phyloP scores from a whole-genome alignment of 768 basidiomycete species.

The Exidia glandulosa region DNA sequence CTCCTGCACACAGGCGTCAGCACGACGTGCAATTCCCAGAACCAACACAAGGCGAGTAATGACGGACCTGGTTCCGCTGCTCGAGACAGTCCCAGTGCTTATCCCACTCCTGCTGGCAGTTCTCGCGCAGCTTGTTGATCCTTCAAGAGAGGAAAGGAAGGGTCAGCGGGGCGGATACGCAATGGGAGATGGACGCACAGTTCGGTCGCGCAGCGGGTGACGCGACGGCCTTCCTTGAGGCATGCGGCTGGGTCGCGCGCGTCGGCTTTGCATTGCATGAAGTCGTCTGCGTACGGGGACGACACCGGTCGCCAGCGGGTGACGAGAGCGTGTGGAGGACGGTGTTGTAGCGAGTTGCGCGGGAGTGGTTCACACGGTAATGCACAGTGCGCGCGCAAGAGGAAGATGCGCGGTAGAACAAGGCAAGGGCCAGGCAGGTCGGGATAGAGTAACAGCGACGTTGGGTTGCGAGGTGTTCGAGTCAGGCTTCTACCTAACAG shows the following conservation, averaged over 20 bases:
- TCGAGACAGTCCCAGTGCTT: conserved; percentile 93
- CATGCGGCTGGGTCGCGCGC: conserved; percentile 85
- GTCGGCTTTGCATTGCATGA: conserved; percentile 97
- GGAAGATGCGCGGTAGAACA: background rate
- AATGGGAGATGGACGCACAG: conserved; percentile 45
- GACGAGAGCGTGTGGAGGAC: no score
- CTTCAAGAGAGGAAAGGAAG: conserved; percentile 34
- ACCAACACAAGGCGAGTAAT: background rate
- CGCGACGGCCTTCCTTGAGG: conserved; percentile 88
- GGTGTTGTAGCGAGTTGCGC: no score
- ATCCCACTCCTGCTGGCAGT: conserved; percentile 79
- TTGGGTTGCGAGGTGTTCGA: background rate
- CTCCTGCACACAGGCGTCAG: conserved; percentile 38
- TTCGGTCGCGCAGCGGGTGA: conserved; percentile 90
- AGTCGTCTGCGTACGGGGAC: conserved; percentile 61
- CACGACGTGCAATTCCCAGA: background rate
- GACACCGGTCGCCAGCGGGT: no score
- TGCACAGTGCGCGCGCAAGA: no score
- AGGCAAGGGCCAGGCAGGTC: background rate
- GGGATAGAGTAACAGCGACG: background rate
- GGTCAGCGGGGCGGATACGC: background rate
- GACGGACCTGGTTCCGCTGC: conserved; percentile 79
- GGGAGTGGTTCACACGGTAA: no score
- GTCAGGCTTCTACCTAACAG: background rate
- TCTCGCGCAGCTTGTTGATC: conserved; percentile 86